phyloP scores from a whole-genome alignment of 768 basidiomycete species.

The Amanita rimosa region DNA sequence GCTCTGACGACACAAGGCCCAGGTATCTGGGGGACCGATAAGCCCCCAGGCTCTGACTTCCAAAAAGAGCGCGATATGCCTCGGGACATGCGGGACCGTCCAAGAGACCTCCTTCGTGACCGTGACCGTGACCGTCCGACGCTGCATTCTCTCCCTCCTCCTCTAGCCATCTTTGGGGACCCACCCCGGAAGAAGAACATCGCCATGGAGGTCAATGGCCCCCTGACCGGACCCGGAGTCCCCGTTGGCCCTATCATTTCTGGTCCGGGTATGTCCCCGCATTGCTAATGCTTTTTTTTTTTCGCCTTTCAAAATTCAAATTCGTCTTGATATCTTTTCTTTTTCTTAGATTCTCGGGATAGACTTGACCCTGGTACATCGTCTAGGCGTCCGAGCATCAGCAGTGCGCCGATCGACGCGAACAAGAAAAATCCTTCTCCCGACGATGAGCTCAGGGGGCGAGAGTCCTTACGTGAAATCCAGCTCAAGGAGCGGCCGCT shows the following conservation, averaged over 20 bases:
- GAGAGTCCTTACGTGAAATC: slow-evolving; percentile 10
- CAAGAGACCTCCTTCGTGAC: slow-evolving; percentile 4
- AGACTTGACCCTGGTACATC: not conserved
- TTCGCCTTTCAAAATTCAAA: not conserved
- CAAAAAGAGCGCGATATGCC: slow-evolving; percentile 13
- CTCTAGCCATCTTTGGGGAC: slow-evolving; percentile 1
- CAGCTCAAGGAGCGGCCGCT: slow-evolving; percentile 4
- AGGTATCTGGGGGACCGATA: slow-evolving; percentile 6
- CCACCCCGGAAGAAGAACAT: slow-evolving; percentile 6
- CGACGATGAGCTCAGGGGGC: slow-evolving; percentile 10
- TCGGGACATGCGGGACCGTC: slow-evolving; percentile 11
- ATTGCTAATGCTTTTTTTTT: not conserved
- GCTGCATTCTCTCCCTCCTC: not conserved
- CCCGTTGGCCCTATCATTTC: not conserved
- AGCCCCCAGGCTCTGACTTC: slow-evolving; percentile 12
- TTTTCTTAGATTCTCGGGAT: slow-evolving; percentile 1
- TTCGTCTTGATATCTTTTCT: not conserved
- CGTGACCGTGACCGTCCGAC: slow-evolving; percentile 6
- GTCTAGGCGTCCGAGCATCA: slow-evolving; percentile 3
- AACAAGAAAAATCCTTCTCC: slow-evolving; percentile 3
- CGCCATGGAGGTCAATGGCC: slow-evolving; percentile 6
- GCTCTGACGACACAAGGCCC: slow-evolving; percentile 9
- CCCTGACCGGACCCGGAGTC: slow-evolving; percentile 4
- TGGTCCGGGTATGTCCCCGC: not conserved
- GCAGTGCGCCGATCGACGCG: not conserved